Percentiles rank a stretch among this genome's conserved stretches.
Evolutionary conservation across 2,329 filamentous ascomycete genomes (phyloP).

Genomic region (Fusarium sp.): DNA sequence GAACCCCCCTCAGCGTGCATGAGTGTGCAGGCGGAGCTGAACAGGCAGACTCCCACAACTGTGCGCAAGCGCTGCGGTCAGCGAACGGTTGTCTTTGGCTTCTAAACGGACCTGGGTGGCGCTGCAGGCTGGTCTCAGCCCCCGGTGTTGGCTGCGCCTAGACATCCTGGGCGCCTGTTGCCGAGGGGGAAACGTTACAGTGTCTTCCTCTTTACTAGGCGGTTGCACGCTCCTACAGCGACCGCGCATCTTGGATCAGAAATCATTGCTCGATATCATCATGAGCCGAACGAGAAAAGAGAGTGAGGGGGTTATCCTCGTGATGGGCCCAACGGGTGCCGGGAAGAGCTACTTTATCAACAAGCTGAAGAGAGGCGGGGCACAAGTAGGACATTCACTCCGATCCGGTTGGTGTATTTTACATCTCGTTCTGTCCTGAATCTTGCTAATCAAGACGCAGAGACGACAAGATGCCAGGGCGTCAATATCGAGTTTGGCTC

Average conservation of each 20-base stretch:
- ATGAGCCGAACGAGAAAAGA: not conserved
- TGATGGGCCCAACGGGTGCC: slow-evolving; percentile 11
- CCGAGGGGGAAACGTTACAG: not conserved
- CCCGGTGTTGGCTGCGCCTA: not conserved
- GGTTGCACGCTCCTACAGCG: not conserved
- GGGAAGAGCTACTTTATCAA: slow-evolving; percentile 24
- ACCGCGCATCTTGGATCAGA: not conserved
- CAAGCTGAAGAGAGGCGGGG: slow-evolving; percentile 11
- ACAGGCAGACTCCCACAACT: not conserved
- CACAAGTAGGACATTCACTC: slow-evolving; percentile 8
- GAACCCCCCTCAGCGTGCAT: not conserved
- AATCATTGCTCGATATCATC: not conserved
- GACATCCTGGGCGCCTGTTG: not conserved
- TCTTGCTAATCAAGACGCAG: not conserved
- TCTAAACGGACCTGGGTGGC: not conserved
- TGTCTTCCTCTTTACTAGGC: not conserved
- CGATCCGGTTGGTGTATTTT: slow-evolving; percentile 2
- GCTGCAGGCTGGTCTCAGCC: not conserved
- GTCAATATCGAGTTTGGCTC: not conserved
- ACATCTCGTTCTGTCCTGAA: not conserved
- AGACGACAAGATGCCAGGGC: not conserved
- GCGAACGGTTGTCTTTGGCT: not conserved
- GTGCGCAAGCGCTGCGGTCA: not conserved
- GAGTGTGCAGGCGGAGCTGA: not conserved
- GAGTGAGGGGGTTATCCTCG: slow-evolving; percentile 14